phyloP scores from a whole-genome alignment of 2,329 filamentous ascomycete genomes.

The Orbilia brochopaga region DNA sequence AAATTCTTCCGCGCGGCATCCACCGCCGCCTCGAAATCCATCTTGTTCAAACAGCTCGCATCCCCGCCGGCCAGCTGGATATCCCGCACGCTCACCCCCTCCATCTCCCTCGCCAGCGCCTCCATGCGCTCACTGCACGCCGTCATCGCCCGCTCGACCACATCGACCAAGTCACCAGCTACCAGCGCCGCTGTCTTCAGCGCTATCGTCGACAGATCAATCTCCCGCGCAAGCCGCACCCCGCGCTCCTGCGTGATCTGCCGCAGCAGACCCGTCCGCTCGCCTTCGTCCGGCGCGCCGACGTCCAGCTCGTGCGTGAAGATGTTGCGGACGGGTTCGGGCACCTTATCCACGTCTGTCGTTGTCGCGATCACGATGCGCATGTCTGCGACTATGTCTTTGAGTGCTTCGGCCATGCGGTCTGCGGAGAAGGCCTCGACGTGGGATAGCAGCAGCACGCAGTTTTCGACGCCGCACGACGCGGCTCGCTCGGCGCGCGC shows the following conservation, averaged over 20 bases:
- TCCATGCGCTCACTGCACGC: conserved; percentile 79
- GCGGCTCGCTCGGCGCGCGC: conserved; percentile 86
- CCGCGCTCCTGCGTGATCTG: conserved; percentile 78
- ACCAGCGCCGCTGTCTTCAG: conserved; percentile 95
- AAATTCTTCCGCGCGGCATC: conserved; percentile 97
- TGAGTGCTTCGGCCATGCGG: conserved; percentile 80
- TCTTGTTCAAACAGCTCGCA: conserved; percentile 76
- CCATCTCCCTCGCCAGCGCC: conserved; percentile 65
- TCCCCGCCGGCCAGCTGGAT: conserved; percentile 87
- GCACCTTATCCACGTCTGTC: conserved; percentile 91
- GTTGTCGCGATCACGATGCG: conserved; percentile 91
- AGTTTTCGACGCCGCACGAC: conserved; percentile 82
- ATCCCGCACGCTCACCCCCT: conserved; percentile 72
- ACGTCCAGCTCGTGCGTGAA: conserved; percentile 97
- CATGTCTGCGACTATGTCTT: conserved; percentile 78
- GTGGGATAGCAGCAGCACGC: conserved; percentile 83
- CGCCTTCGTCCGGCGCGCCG: conserved; percentile 86
- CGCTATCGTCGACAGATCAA: conserved; percentile 82
- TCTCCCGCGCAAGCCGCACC: conserved; percentile 77
- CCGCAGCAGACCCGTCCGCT: conserved; percentile 84
- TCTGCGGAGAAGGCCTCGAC: conserved; percentile 90
- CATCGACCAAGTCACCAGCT: conserved; percentile 90
- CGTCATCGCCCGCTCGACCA: conserved; percentile 85
- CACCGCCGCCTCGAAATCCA: conserved; percentile 89
- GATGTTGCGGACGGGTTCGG: conserved; percentile 79